Evolutionary conservation across 441 rosid species (phyloP).

Genomic region (Corymbia calophylla): DNA sequence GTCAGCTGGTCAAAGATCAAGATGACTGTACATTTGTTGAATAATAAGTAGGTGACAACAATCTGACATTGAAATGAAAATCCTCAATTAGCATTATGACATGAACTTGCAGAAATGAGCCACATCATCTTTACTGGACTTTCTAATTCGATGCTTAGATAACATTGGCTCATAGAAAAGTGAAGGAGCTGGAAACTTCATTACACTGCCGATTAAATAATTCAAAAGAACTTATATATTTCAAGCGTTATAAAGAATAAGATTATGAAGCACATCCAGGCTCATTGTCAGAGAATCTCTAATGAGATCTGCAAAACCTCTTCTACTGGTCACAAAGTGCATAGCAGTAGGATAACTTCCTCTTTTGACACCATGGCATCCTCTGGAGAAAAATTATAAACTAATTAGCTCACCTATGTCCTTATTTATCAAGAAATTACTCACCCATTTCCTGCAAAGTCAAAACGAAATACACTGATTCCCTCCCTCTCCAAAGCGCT

Average conservation of each 20-base stretch:
- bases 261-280: neutral
- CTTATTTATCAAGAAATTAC: neutral
- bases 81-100: neutral
- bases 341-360: neutral
- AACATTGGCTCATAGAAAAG: neutral
- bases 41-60: neutral
- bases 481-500: slow-evolving; percentile 38
- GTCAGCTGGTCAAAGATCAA: neutral
- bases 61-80: neutral
- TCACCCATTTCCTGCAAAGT: slow-evolving; percentile 88
- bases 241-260: neutral
- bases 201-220: neutral
- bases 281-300: neutral
- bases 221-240: neutral
- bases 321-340: neutral
- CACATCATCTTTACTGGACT: neutral
- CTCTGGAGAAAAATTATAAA: neutral
- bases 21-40: neutral
- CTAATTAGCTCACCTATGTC: neutral
- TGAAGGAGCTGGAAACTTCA: neutral
- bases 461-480: slow-evolving; percentile 66
- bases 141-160: neutral
- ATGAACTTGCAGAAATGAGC: neutral
- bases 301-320: neutral
- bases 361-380: neutral